phyloP scores from a whole-genome alignment of 1,139 yeast species.

The Saccharomyces pastorianus region DNA sequence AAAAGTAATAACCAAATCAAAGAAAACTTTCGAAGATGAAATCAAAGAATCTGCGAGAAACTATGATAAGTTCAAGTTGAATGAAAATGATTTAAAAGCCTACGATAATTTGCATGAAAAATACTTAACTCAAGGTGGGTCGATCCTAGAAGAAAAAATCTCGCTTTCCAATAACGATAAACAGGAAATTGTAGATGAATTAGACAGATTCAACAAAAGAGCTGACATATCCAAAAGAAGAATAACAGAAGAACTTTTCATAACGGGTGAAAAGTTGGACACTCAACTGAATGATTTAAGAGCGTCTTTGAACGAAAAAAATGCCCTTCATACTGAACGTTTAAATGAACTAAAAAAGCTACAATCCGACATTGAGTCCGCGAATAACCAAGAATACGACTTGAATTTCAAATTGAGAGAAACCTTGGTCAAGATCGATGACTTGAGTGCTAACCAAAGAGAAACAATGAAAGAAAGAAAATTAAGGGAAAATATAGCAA shows the following conservation, averaged over 20 bases:
- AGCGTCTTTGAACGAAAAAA: conserved; percentile 39
- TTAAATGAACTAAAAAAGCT: conserved; percentile 32
- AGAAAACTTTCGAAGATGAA: conserved; percentile 39
- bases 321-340: conserved; percentile 37
- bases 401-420: conserved; percentile 58
- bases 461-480: conserved; percentile 65
- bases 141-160: conserved; percentile 46
- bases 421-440: conserved; percentile 55
- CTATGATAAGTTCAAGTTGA: conserved; percentile 34
- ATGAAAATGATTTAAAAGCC: conserved; percentile 47
- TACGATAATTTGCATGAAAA: conserved; percentile 54
- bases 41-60: conserved; percentile 27
- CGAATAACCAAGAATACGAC: conserved; percentile 38
- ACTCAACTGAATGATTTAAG: conserved; percentile 35
- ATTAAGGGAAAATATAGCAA: conserved; percentile 62
- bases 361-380: conserved; percentile 29
- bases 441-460: conserved; percentile 63
- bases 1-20: conserved; percentile 39
- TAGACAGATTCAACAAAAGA: conserved; percentile 37
- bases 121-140: conserved; percentile 53
- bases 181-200: conserved; percentile 36
- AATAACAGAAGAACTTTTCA: conserved; percentile 32
- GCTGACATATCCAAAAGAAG: conserved; percentile 35
- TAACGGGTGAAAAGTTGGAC: conserved; percentile 37
- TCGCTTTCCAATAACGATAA: conserved; percentile 40